These are phyloP conservation scores for Coprinellus micaceus DNA, from an alignment of 768 basidiomycete genomes.

Conservation along the genomic window DNA sequence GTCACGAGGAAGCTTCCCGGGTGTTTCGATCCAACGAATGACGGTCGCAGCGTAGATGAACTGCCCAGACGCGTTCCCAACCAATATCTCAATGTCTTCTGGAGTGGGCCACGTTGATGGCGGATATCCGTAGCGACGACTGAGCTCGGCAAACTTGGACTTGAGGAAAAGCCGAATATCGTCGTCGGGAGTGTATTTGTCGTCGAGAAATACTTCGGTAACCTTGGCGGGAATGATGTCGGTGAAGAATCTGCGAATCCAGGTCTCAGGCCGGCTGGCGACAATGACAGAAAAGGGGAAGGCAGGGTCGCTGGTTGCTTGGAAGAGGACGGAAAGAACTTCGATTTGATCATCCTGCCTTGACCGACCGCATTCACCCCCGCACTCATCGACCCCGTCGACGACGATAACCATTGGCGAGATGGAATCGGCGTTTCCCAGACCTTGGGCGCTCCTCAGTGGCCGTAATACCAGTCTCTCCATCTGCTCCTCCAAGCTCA, in stretches of 20 bases:
- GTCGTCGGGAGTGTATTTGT: background rate
- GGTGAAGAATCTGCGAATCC: background rate
- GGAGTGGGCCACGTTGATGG: background rate
- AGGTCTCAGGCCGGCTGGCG: conserved; percentile 3
- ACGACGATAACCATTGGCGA: conserved; percentile 1
- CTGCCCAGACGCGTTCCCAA: background rate
- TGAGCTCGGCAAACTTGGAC: background rate
- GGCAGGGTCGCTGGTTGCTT: background rate
- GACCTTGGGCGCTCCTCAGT: background rate
- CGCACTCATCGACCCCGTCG: conserved; percentile 8
- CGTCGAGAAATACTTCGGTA: background rate
- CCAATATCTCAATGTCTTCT: background rate
- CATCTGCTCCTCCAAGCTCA: background rate
- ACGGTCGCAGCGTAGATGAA: too few relatives aligned
- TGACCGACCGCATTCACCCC: background rate
- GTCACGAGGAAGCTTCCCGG: too few relatives aligned
- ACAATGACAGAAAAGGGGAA: conserved; percentile 3
- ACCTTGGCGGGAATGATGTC: background rate
- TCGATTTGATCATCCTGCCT: background rate
- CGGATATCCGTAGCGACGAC: background rate
- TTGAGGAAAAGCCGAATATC: background rate
- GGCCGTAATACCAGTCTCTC: background rate
- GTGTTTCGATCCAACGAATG: too few relatives aligned
- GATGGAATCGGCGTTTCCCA: too few relatives aligned
- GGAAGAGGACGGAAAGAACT: background rate